Evolutionary conservation across 345 rosid genomes (phyloP).

Genomic region (Eutrema japonicum): DNA sequence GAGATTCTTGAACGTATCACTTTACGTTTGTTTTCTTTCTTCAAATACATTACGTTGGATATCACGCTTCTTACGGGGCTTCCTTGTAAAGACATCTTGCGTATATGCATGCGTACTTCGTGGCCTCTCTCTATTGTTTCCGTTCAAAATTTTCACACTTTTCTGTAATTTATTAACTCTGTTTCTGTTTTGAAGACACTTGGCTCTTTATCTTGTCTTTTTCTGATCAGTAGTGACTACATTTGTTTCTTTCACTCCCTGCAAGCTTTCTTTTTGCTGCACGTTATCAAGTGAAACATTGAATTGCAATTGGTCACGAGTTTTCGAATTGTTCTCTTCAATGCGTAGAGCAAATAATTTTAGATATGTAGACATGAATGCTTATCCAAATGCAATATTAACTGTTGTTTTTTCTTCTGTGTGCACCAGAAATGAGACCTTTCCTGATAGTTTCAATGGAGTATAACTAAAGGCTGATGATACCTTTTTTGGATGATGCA

Average conservation of each 20-base stretch:
- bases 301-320: not conserved
- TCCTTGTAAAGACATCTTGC: not conserved
- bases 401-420: conserved; percentile 19
- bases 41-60: conserved; percentile 12
- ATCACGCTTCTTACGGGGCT: conserved; percentile 2
- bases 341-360: not conserved
- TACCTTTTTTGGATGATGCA: conserved; percentile 40
- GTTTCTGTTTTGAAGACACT: conserved; percentile 10
- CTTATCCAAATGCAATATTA: not conserved
- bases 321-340: not conserved
- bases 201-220: conserved; percentile 24
- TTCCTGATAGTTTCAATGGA: not conserved
- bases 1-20: conserved; percentile 33
- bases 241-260: conserved; percentile 23
- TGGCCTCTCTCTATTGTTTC: conserved; percentile 34
- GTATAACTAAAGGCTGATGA: conserved; percentile 14
- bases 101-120: conserved; percentile 43
- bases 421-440: not conserved
- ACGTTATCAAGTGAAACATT: conserved; percentile 15
- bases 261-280: not conserved
- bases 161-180: not conserved
- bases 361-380: conserved; percentile 7
- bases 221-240: conserved; percentile 1
- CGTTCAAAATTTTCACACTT: conserved; percentile 27
- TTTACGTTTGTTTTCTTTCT: conserved; percentile 23